Conservation (phyloP, 805 yeast species). For the Cephaloascus albidus region DNA sequence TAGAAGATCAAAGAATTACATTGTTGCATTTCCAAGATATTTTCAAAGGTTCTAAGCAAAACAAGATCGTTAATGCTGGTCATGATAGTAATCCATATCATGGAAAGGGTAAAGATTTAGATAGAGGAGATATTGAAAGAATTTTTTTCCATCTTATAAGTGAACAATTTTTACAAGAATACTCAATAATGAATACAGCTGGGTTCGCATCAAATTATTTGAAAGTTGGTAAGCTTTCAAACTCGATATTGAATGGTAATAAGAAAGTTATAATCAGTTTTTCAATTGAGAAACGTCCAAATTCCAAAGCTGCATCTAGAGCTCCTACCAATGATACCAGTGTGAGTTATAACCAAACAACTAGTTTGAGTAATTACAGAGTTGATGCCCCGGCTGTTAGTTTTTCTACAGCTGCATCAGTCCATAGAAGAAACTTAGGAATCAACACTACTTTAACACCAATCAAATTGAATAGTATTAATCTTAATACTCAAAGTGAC, state of each 20-base stretch:
- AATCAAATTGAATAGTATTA: conserved; percentile 12
- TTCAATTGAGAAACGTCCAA: conserved; percentile 14
- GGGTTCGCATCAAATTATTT: conserved; percentile 81
- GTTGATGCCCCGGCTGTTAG: conserved; percentile 7
- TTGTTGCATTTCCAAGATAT: conserved; percentile 75
- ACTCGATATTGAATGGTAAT: conserved; percentile 31
- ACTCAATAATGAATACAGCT: conserved; percentile 58
- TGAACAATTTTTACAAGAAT: conserved; percentile 59
- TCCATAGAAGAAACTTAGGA: conserved; percentile 11
- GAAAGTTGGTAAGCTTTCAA: conserved; percentile 48
- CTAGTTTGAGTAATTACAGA: conserved; percentile 2
- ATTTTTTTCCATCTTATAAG: conserved; percentile 72
- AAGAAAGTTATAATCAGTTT: conserved; percentile 45
- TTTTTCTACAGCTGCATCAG: conserved; percentile 7
- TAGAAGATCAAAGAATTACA: conserved; percentile 60
- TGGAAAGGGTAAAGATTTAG: conserved; percentile 59
- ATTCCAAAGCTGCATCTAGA: conserved; percentile 8
- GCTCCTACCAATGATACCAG: conserved; percentile 1
- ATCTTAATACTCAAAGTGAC: conserved; percentile 7
- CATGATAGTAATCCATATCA: conserved; percentile 53
- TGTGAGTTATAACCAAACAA: background rate
- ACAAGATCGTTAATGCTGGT: conserved; percentile 54
- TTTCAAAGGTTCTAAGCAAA: conserved; percentile 59
- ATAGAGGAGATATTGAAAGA: conserved; percentile 70
- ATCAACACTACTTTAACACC: conserved; percentile 10